These are phyloP conservation scores for Talaromyces sp. DNA, from an alignment of 2,329 filamentous ascomycete genomes.

Conservation along the genomic window DNA sequence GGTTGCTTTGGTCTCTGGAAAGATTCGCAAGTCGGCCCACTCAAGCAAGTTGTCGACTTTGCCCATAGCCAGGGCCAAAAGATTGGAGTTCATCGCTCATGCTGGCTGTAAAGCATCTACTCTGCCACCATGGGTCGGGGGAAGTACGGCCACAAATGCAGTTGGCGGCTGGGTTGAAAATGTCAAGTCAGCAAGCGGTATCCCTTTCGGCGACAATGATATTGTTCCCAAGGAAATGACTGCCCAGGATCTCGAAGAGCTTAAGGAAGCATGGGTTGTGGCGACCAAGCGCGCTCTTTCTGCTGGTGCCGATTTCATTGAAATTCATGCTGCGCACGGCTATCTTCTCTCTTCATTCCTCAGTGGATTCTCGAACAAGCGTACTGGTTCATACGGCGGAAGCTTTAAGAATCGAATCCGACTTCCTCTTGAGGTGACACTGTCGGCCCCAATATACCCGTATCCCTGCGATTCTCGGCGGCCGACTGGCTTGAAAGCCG, in stretches of 20 bases:
- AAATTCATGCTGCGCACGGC: conserved; percentile 78
- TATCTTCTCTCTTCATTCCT: conserved; percentile 74
- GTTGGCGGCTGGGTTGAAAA: conserved; percentile 59
- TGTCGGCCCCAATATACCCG: conserved; percentile 68
- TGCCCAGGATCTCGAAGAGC: conserved; percentile 65
- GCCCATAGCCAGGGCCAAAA: conserved; percentile 77
- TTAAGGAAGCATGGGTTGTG: conserved; percentile 66
- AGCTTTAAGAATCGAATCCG: conserved; percentile 66
- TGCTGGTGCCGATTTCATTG: conserved; percentile 75
- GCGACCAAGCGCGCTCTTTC: conserved; percentile 63
- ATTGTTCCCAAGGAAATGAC: conserved; percentile 70
- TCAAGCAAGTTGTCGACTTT: conserved; percentile 72
- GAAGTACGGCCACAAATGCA: conserved; percentile 51
- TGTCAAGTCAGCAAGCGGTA: conserved; percentile 60
- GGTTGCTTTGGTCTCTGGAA: conserved; percentile 68
- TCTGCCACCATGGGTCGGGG: conserved; percentile 54
- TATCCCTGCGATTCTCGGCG: conserved; percentile 72
- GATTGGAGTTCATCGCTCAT: conserved; percentile 80
- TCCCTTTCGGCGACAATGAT: conserved; percentile 64
- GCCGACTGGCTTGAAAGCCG: conserved; percentile 73
- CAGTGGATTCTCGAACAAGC: conserved; percentile 67
- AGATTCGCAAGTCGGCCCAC: conserved; percentile 75
- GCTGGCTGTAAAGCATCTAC: conserved; percentile 69
- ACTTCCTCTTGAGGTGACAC: conserved; percentile 66
- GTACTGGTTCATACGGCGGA: conserved; percentile 61